Base-by-base conservation (phyloP, 257 asterid species). In the Orobanche coerulescens region DNA sequence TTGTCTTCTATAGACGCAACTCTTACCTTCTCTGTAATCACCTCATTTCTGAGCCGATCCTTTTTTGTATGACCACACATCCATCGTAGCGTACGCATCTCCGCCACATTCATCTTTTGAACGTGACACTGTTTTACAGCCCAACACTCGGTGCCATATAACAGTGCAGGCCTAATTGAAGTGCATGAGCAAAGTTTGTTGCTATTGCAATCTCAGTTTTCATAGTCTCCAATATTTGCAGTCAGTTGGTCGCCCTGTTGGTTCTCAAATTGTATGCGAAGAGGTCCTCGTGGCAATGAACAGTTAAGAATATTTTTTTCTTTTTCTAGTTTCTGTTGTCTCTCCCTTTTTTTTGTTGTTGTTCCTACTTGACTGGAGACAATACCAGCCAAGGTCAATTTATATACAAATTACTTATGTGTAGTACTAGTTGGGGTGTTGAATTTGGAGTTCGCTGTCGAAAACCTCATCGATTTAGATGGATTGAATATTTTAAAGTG, bases 271-370 rank as follows among this genome's bases (percentile, higher is more conserved):
- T 52, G 44, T 84, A 26, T 59, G 58, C 69, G 89, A 86, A 68
- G 95, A 82, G 94, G 96, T 30, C 93, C 94, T 58, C 94, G 91
- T 62, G 96, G 95, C 71, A 86, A 79, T 59, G 94, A 86, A 81
- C 97, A 92, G 95, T 88, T 79, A 76, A 73, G 85, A 28, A 49
- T 61, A 22, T 23, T 36, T 44, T 13, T 19, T 39, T 5, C 25
- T 70, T 69, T 50, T 47, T 44, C 37, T 61, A 18, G 24, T 14
- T 50, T 57, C 59, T 23, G n/a, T 51, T 60, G 37, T 16, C 26
- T 48, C 26, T 58, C 22, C 16, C 43, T 19, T 50, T 23, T 51
- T 34, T 26, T 42, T 12, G 18, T 26, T 24, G 30, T 65, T 28
- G 54, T 33, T 39, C 34, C 43, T 31, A n/a, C n/a, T 40, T 66